Conservation (phyloP, 805 yeast species). For the Kodamaea kakaduensis region DNA sequence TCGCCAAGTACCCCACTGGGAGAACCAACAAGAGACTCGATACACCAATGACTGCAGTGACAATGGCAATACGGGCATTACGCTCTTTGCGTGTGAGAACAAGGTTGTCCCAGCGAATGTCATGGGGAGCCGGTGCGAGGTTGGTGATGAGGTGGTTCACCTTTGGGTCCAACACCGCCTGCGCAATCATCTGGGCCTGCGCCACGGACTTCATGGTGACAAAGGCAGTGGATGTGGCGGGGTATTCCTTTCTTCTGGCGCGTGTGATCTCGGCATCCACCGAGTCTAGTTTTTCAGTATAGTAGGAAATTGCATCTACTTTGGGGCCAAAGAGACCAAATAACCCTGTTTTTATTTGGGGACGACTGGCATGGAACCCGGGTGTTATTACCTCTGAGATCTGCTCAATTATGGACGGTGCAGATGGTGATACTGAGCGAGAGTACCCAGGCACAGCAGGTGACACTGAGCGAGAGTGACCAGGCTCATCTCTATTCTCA, state of each 20-base stretch:
- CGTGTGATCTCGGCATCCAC: conserved; percentile 66
- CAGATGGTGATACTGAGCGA: too few species aligned
- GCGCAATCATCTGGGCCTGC: conserved; percentile 94
- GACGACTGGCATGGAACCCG: conserved; percentile 41
- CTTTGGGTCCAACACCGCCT: conserved; percentile 87
- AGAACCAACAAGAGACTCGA: conserved; percentile 69
- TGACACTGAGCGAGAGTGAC: too few species aligned
- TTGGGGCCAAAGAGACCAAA: conserved; percentile 61
- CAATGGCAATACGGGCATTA: conserved; percentile 55
- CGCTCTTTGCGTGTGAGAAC: conserved; percentile 77
- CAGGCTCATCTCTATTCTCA: too few species aligned
- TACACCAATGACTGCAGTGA: conserved; percentile 64
- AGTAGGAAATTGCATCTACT: conserved; percentile 80
- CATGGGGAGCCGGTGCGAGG: conserved; percentile 95
- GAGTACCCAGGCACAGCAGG: too few species aligned
- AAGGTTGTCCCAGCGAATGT: conserved; percentile 87
- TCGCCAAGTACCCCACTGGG: conserved; percentile 83
- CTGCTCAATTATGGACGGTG: conserved; percentile 26
- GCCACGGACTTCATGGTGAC: conserved; percentile 94
- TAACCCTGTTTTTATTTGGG: conserved; percentile 56
- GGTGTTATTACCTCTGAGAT: conserved; percentile 22
- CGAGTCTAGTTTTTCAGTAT: conserved; percentile 60
- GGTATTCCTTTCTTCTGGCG: conserved; percentile 65
- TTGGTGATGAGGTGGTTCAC: conserved; percentile 77
- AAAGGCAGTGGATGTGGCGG: conserved; percentile 88